Conservation (phyloP, 106 monocot species). For the Dendrobium chrysotoxum region DNA sequence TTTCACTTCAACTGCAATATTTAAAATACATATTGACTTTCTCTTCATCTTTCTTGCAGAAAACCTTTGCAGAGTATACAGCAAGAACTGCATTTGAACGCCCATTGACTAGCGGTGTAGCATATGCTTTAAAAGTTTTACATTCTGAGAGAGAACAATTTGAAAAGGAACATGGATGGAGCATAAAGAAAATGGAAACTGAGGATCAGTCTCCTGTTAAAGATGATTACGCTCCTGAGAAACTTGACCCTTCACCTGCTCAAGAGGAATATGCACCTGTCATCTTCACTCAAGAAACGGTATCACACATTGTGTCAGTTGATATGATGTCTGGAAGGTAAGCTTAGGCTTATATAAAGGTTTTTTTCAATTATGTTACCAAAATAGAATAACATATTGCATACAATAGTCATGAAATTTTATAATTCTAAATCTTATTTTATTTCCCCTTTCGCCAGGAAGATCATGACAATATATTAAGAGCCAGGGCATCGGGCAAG, state of each 20-base stretch:
- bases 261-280: conserved; percentile 93
- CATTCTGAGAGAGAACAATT: conserved; percentile 64
- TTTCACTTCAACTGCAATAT: neutral
- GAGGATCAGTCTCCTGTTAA: conserved; percentile 66
- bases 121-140: conserved; percentile 66
- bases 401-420: neutral
- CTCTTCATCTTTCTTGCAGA: conserved; percentile 26
- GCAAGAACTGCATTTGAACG: conserved; percentile 90
- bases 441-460: conserved; percentile 30
- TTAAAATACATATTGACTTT: neutral
- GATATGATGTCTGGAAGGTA: conserved; percentile 94
- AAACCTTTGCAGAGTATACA: conserved; percentile 80
- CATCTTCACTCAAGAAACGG: conserved; percentile 83
- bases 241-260: conserved; percentile 60
- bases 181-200: conserved; percentile 82
- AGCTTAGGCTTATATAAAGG: conserved; percentile 4
- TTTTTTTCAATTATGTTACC: neutral
- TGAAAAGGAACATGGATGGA: conserved; percentile 71
- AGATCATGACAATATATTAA: conserved; percentile 74
- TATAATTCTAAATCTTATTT: neutral
- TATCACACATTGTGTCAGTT: conserved; percentile 67
- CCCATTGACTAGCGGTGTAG: conserved; percentile 79
- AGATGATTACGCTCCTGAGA: conserved; percentile 65
- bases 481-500: conserved; percentile 71
- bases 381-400: neutral